Evolutionary conservation across 2,329 filamentous ascomycete genomes (phyloP).

Genomic region (Davidsoniella virescens): DNA sequence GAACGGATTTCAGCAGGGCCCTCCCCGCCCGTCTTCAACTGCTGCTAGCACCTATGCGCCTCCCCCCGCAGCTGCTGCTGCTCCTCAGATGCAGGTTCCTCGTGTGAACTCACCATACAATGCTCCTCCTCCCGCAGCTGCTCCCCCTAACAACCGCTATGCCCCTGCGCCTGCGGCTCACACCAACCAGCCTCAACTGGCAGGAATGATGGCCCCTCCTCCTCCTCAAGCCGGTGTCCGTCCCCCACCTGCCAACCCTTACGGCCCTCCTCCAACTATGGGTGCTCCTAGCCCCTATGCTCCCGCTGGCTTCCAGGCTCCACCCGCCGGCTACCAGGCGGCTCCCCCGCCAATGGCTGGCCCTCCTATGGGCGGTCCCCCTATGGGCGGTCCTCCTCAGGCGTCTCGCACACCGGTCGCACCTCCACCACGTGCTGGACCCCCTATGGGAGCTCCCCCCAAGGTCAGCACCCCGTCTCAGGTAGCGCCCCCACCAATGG

Average conservation of each 20-base stretch:
- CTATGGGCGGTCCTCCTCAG: conserved; percentile 16
- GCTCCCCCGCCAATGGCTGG: conserved; percentile 28
- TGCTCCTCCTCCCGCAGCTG: conserved; percentile 47
- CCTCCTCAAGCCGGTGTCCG: conserved; percentile 26
- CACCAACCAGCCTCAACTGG: conserved; percentile 21
- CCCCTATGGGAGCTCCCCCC: conserved; percentile 13
- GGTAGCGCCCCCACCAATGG: conserved; percentile 15
- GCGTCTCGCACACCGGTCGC: conserved; percentile 14
- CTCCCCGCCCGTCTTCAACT: conserved; percentile 13
- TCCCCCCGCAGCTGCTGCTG: conserved; percentile 36
- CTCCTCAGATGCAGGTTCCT: conserved; percentile 31
- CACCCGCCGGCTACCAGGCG: conserved; percentile 22
- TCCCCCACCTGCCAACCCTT: conserved; percentile 29
- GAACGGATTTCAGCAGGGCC: conserved; percentile 24
- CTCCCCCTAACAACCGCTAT: conserved; percentile 61
- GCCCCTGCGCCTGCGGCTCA: conserved; percentile 44
- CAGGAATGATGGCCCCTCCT: conserved; percentile 24
- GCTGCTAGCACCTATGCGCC: conserved; percentile 24
- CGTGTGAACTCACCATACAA: conserved; percentile 78
- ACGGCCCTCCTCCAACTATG: conserved; percentile 25
- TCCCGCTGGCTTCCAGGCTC: conserved; percentile 24
- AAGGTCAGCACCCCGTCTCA: neutral
- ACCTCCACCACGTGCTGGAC: conserved; percentile 19
- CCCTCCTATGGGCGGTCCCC: conserved; percentile 24
- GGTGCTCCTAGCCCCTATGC: conserved; percentile 10